Evolutionary conservation across 495 filamentous ascomycete genomes (phyloP), one percentile per base, ranked within the genome.

Genomic region (Durotheca rogersii): DNA sequence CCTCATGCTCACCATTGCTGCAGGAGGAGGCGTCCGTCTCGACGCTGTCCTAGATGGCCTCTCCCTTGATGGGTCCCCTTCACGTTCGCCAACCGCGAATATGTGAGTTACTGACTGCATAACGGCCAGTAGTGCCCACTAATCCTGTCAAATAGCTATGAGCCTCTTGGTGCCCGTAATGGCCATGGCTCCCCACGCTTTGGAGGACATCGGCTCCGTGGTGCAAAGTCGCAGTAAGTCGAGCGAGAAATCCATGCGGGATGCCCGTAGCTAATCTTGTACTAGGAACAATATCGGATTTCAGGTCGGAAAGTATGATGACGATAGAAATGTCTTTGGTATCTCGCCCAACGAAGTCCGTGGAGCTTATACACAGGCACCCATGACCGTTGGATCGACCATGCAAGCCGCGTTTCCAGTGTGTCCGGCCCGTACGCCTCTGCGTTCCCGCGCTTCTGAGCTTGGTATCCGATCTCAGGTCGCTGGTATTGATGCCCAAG

Each of bases 401-500:
- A 53, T 58, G 55, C 47, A 53, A 20, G 55, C 37, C 31, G 48
- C 21, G 7, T 31, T 53, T 29, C 38, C 48, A 7, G 35, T 20
- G 1, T 42, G 25, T n/a, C 32, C 42, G 44, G 34, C 55, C 38
- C 10, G 9, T 43, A 0, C 38, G 18, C 1, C 34, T 37, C 6
- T 48, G n/a, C 53, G 53, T 14, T 20, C 15, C n/a, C 42, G 43
- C 7, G 17, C 48, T 12, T 44, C 55, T 2, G 25, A 43, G n/a
- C 0, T 48, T 14, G 37, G 41, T 6, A 51, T 20, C 9, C 29
- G 50, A 41, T 15, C 51, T 18, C 51, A 47, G 9, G 53, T 58
- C 15, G 50, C 64, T 6, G 60, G 66, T 42, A 66, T 75, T n/a
- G 81, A 82, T 47, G 75, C 80, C n/a, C 82, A 85, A 52, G 67